phyloP scores from a whole-genome alignment of 257 asterid genomes.

The Linaria vulgaris region DNA sequence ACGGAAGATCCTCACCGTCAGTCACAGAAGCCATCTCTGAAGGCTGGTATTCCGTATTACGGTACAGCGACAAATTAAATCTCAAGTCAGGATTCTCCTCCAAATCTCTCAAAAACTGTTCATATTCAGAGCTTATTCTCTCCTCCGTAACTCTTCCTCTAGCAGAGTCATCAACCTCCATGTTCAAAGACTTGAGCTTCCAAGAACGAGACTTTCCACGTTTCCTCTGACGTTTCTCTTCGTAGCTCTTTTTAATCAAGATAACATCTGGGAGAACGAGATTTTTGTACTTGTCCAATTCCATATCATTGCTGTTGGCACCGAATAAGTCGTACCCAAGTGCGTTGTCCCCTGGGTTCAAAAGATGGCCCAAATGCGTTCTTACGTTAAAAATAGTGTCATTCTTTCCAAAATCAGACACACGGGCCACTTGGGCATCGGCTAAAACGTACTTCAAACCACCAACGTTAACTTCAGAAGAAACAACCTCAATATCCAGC shows the following conservation, averaged over 20 bases:
- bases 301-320: background rate
- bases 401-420: conserved; percentile 27
- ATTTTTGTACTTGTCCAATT: background rate
- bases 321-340: conserved; percentile 22
- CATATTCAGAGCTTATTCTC: background rate
- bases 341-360: conserved; percentile 20
- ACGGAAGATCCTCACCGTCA: conserved; percentile 4
- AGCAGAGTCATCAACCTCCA: background rate
- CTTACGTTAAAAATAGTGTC: conserved; percentile 10
- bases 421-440: conserved; percentile 28
- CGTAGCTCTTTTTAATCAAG: background rate
- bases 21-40: conserved; percentile 28
- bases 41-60: conserved; percentile 25
- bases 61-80: conserved; percentile 24
- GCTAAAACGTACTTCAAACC: conserved; percentile 26
- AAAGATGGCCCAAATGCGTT: conserved; percentile 23
- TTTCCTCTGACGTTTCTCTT: background rate
- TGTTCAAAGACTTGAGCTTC: background rate
- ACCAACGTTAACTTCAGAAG: conserved; percentile 23
- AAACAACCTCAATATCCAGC: conserved; percentile 17
- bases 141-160: background rate
- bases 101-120: background rate
- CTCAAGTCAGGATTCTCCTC: conserved; percentile 4
- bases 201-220: background rate
- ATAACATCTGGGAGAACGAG: conserved; percentile 2